Evolutionary conservation across 306 rosid species (phyloP).

Genomic region (Coriaria nepalensis): DNA sequence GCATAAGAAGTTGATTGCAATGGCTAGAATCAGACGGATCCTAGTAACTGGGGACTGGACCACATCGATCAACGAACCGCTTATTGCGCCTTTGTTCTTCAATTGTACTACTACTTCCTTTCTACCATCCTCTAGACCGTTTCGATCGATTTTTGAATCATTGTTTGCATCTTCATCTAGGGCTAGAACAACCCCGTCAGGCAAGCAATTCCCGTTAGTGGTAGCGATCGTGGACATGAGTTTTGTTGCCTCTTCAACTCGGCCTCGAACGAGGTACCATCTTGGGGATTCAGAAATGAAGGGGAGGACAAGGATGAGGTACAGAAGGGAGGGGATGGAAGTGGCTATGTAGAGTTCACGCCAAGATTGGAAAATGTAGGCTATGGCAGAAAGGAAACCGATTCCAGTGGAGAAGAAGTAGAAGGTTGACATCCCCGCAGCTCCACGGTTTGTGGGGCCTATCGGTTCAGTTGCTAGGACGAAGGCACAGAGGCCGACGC

Average conservation of each 20-base stretch:
- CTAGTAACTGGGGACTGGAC: slow-evolving; percentile 45
- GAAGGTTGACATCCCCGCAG: slow-evolving; percentile 77
- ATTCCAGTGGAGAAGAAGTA: slow-evolving; percentile 87
- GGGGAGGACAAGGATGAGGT: slow-evolving; percentile 40
- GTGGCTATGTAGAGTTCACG: slow-evolving; percentile 56
- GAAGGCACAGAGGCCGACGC: slow-evolving; percentile 76
- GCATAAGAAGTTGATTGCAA: slow-evolving; percentile 43
- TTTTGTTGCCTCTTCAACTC: slow-evolving; percentile 37
- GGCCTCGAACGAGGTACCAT: slow-evolving; percentile 79
- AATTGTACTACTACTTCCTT: slow-evolving; percentile 11
- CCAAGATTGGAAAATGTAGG: slow-evolving; percentile 57
- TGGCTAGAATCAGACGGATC: slow-evolving; percentile 40
- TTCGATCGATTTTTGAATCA: neutral
- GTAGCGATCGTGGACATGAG: slow-evolving; percentile 57
- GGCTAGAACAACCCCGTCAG: slow-evolving; percentile 27
- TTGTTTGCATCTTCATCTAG: slow-evolving; percentile 43
- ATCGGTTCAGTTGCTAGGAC: slow-evolving; percentile 75
- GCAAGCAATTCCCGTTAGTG: slow-evolving; percentile 43
- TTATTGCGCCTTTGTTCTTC: slow-evolving; percentile 19
- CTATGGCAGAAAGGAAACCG: slow-evolving; percentile 47
- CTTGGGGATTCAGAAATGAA: slow-evolving; percentile 82
- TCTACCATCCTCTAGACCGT: neutral
- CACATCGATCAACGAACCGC: slow-evolving; percentile 56
- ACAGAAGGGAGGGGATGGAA: slow-evolving; percentile 65
- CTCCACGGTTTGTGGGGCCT: slow-evolving; percentile 60